A percentile compares a stretch with the other conserved stretches of the same genome.
Evolutionary conservation across 129 eudicot species (phyloP).

Genomic region (Artemisia annua): DNA sequence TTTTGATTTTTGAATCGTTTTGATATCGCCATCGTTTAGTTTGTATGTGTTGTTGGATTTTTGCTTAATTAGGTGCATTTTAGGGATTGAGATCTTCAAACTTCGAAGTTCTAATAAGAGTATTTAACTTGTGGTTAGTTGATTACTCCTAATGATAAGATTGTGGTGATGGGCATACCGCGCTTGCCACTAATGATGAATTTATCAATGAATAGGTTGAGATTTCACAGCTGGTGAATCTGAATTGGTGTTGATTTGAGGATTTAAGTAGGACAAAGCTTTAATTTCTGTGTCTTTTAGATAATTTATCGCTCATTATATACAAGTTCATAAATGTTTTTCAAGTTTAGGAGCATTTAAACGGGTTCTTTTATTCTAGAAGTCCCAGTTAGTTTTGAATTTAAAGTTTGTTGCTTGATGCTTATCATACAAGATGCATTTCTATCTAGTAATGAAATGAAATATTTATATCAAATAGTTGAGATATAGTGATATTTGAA

Average conservation of each 20-base stretch:
- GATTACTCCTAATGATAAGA: neutral
- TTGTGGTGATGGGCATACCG: too few relatives aligned
- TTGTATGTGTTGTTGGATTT: neutral
- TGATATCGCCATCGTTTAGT: neutral
- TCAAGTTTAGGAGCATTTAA: neutral
- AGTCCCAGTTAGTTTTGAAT: neutral
- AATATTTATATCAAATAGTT: too few relatives aligned
- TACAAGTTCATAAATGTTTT: neutral
- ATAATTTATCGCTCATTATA: neutral
- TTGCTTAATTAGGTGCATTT: neutral
- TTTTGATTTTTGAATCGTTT: neutral
- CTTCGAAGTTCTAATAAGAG: conserved; percentile 12
- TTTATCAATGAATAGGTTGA: too few relatives aligned
- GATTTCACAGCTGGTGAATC: neutral
- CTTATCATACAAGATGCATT: neutral
- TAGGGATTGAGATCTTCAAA: neutral
- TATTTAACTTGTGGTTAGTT: neutral
- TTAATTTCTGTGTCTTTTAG: neutral
- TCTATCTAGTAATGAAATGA: too few relatives aligned
- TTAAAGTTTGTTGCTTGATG: neutral
- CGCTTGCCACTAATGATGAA: too few relatives aligned
- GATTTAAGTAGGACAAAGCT: neutral
- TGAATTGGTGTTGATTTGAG: neutral
- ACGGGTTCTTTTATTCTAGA: neutral
- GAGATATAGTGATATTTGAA: too few relatives aligned